A percentile compares a stretch with the other conserved stretches of the same genome.
Evolutionary conservation across 2,329 filamentous ascomycete genomes (phyloP).

Genomic region (Pseudogymnoascus sp.): DNA sequence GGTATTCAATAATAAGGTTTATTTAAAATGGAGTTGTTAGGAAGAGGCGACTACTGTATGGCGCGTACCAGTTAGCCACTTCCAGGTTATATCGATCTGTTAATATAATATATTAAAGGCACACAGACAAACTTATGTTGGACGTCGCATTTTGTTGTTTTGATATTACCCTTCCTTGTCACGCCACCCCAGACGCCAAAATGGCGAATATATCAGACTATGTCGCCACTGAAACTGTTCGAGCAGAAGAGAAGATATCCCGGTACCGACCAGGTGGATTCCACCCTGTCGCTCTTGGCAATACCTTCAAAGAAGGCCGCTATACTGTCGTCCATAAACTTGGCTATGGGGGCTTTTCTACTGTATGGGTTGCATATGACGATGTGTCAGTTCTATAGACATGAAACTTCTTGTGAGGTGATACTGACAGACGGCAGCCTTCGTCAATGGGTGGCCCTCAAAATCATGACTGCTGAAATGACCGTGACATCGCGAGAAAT

Average conservation of each 20-base stretch:
- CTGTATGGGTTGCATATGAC: slow-evolving; percentile 22
- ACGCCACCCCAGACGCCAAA: not conserved
- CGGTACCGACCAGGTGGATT: slow-evolving; percentile 15
- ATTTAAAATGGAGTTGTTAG: not conserved
- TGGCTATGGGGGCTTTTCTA: slow-evolving; percentile 18
- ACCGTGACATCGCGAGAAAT: not conserved
- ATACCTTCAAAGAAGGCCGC: slow-evolving; percentile 13
- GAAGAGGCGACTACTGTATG: not conserved
- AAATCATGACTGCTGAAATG: not conserved
- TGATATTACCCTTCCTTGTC: not conserved
- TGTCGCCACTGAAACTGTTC: not conserved
- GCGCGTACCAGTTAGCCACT: not conserved
- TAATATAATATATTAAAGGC: not conserved
- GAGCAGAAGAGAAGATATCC: not conserved
- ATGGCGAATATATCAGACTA: not conserved
- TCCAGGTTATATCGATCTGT: not conserved
- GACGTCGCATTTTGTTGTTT: not conserved
- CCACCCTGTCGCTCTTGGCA: slow-evolving; percentile 22
- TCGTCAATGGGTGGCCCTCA: slow-evolving; percentile 1
- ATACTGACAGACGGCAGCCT: not conserved
- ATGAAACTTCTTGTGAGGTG: not conserved
- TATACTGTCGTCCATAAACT: slow-evolving; percentile 21
- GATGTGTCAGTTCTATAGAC: slow-evolving; percentile 1
- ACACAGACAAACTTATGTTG: not conserved
- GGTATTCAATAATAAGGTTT: not conserved